These are phyloP conservation scores for Fusarium abutilonis DNA, from an alignment of 2,329 filamentous ascomycete genomes.

Conservation along the genomic window DNA sequence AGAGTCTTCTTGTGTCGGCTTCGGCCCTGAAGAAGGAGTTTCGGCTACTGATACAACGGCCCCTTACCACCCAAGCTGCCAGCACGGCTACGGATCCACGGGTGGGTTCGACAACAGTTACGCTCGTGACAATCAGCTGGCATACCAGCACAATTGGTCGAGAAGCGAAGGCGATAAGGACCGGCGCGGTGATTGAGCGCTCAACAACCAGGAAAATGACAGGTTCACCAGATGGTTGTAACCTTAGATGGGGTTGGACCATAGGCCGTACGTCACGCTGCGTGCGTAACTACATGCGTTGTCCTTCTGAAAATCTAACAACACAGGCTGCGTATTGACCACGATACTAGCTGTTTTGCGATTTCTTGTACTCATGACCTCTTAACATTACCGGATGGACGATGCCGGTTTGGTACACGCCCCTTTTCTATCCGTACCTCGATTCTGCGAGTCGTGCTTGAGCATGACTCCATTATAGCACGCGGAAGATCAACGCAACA, in stretches of 20 bases:
- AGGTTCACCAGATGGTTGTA: background rate
- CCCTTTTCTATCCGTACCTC: background rate
- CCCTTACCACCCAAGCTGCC: background rate
- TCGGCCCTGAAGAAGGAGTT: background rate
- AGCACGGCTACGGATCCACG: conserved; percentile 5
- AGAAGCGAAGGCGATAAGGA: background rate
- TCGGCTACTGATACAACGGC: background rate
- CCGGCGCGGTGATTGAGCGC: background rate
- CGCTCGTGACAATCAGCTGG: conserved; percentile 2
- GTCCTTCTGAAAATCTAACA: background rate
- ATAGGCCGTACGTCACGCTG: background rate
- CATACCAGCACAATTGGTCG: conserved; percentile 5
- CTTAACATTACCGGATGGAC: background rate
- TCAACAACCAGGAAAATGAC: background rate
- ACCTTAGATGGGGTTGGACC: background rate
- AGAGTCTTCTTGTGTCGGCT: conserved; percentile 1
- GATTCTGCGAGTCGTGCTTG: conserved; percentile 10
- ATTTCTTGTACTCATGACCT: background rate
- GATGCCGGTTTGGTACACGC: background rate
- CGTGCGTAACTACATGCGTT: conserved; percentile 12
- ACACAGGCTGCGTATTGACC: background rate
- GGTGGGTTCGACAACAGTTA: background rate
- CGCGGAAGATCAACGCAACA: conserved; percentile 12
- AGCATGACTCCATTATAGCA: conserved; percentile 4
- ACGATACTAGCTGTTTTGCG: conserved; percentile 1